Percentiles rank a stretch among this genome's conserved stretches.
Conservation (phyloP, 345 rosid species). For the Pugionium dolabratum region DNA sequence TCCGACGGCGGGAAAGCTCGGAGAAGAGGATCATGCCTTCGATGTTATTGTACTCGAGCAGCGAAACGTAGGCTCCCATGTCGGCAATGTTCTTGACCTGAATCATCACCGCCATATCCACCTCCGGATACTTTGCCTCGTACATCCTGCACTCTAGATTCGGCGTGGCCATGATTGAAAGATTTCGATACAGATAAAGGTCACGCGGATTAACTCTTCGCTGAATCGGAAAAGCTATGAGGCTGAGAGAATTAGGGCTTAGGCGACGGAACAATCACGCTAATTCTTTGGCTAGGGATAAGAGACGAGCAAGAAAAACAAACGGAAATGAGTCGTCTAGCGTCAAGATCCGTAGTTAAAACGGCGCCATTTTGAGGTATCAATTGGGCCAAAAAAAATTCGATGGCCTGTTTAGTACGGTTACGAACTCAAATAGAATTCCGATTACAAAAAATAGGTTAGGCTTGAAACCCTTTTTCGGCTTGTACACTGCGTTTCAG, state of each 20-base stretch:
- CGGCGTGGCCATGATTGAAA: conserved; percentile 59
- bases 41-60: conserved; percentile 94
- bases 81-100: conserved; percentile 96
- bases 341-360: neutral
- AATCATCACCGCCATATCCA: conserved; percentile 98
- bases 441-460: no score
- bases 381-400: conserved; percentile 1
- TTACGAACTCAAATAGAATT: no score
- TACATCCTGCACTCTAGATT: conserved; percentile 97
- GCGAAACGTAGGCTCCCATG: conserved; percentile 95
- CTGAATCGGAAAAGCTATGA: neutral
- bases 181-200: neutral
- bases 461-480: no score
- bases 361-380: conserved; percentile 20
- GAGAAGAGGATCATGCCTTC: conserved; percentile 98
- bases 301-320: conserved; percentile 13
- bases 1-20: conserved; percentile 98
- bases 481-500: no score
- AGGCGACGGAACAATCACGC: conserved; percentile 23
- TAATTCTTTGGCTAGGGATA: conserved; percentile 20
- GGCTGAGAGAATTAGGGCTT: conserved; percentile 17
- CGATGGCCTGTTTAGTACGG: neutral
- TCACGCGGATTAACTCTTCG: neutral
- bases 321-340: conserved; percentile 6
- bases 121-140: conserved; percentile 90